Evolutionary conservation across 306 rosid species (phyloP).

Genomic region (Ziziphus jujuba): DNA sequence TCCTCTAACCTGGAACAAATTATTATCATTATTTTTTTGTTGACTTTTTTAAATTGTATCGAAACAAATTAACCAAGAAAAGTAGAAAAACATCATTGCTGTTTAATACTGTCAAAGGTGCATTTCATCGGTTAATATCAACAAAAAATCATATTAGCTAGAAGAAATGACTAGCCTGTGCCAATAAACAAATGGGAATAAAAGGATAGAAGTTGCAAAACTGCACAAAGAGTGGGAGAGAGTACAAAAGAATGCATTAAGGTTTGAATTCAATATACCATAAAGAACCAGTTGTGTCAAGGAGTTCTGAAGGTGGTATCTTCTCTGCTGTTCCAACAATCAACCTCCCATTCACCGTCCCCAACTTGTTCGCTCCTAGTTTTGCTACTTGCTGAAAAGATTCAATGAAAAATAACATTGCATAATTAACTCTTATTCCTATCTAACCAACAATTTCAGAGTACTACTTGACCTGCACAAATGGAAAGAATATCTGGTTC

Average conservation of each 20-base stretch:
- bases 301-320: conserved; percentile 69
- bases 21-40: no score
- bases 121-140: no score
- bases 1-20: no score
- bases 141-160: no score
- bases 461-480: no score
- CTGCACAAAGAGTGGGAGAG: background rate
- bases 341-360: conserved; percentile 65
- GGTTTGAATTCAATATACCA: conserved; percentile 40
- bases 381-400: conserved; percentile 62
- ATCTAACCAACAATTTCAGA: background rate
- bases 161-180: background rate
- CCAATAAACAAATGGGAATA: background rate
- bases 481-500: background rate
- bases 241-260: no score
- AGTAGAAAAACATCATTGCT: no score
- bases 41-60: no score
- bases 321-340: conserved; percentile 86
- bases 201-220: background rate
- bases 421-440: conserved; percentile 1
- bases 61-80: no score
- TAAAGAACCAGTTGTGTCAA: conserved; percentile 90
- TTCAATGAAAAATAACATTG: conserved; percentile 8
- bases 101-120: no score
- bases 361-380: conserved; percentile 76